Percentiles rank a stretch among this genome's conserved stretches.
Evolutionary conservation across 768 basidiomycete species (phyloP).

Genomic region (Xerocomellus intermedius): DNA sequence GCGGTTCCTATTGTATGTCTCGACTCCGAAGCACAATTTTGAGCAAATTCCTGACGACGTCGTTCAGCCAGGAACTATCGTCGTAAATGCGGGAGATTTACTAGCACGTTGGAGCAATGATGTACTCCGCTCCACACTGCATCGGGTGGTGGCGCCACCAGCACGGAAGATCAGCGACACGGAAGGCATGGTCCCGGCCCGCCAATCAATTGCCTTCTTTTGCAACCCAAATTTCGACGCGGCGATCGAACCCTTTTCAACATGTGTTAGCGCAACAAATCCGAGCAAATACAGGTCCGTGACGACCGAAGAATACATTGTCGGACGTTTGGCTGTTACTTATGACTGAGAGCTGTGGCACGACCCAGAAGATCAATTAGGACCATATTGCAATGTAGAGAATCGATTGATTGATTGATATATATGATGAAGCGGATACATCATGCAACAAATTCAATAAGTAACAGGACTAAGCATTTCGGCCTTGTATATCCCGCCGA

Average conservation of each 20-base stretch:
- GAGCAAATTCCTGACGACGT: slow-evolving; percentile 2
- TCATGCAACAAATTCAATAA: slow-evolving; percentile 19
- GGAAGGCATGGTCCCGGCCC: slow-evolving; percentile 56
- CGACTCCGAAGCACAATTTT: not conserved
- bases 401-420: slow-evolving; percentile 8
- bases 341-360: slow-evolving; percentile 38
- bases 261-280: slow-evolving; percentile 37
- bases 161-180: slow-evolving; percentile 45
- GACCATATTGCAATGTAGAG: slow-evolving; percentile 8
- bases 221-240: slow-evolving; percentile 77
- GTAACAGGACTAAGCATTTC: no score
- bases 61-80: slow-evolving; percentile 70
- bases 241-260: slow-evolving; percentile 69
- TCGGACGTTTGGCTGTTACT: slow-evolving; percentile 62
- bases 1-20: slow-evolving; percentile 70
- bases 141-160: slow-evolving; percentile 77
- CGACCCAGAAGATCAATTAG: not conserved
- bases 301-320: slow-evolving; percentile 74
- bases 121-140: slow-evolving; percentile 73
- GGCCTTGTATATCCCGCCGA: no score
- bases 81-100: slow-evolving; percentile 81
- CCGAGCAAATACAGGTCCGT: slow-evolving; percentile 73
- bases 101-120: slow-evolving; percentile 84
- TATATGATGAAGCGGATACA: slow-evolving; percentile 13
- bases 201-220: slow-evolving; percentile 86